phyloP scores from a whole-genome alignment of 2,329 filamentous ascomycete genomes.

The Talaromyces sp. region DNA sequence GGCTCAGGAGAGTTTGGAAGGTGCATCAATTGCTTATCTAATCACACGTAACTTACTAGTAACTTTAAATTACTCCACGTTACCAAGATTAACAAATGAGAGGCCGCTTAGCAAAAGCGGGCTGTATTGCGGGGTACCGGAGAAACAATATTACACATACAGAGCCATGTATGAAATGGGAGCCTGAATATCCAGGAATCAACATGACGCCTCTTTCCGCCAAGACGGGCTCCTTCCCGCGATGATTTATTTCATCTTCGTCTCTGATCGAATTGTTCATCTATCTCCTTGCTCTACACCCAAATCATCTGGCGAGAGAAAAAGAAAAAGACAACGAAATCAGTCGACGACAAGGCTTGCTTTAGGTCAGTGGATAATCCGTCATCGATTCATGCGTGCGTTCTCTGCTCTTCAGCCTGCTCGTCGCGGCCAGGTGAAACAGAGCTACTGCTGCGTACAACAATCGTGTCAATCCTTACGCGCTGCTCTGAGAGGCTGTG shows the following conservation, averaged over 20 bases:
- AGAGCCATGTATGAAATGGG: neutral
- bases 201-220: neutral
- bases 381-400: neutral
- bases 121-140: neutral
- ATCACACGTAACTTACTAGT: too few relatives aligned
- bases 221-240: constrained; percentile 2
- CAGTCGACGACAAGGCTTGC: neutral
- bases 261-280: neutral
- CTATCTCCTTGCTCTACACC: neutral
- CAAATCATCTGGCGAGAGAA: neutral
- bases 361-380: constrained; percentile 9
- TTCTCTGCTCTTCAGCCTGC: constrained; percentile 1
- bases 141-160: neutral
- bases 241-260: neutral
- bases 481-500: constrained; percentile 6
- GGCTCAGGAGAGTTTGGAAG: too few relatives aligned
- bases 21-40: too few relatives aligned
- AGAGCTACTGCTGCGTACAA: constrained; percentile 11
- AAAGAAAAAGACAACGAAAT: neutral
- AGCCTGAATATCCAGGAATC: constrained; percentile 1
- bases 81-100: too few relatives aligned
- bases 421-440: constrained; percentile 13
- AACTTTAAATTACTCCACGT: neutral
- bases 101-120: neutral
- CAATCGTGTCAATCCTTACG: constrained; percentile 15